Evolutionary conservation across 1,284 basidiomycete species (phyloP).

Genomic region (Singerocomus rubriflavus): DNA sequence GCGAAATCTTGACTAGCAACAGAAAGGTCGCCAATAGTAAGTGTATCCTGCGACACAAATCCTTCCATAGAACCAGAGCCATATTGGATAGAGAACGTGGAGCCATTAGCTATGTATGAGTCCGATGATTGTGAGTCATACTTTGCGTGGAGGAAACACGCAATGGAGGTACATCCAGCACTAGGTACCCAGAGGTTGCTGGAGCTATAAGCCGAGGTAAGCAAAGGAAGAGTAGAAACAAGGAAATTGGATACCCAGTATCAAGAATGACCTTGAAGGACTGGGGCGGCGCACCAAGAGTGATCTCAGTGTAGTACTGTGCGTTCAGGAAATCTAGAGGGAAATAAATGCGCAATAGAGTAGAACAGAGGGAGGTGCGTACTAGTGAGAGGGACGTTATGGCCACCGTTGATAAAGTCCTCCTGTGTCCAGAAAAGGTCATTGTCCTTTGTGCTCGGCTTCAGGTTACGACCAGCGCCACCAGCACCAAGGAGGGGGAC

Average conservation of each 20-base stretch:
- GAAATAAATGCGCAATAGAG: slow-evolving; percentile 1
- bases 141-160: slow-evolving; percentile 96
- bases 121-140: slow-evolving; percentile 86
- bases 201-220: slow-evolving; percentile 47
- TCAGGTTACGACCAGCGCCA: slow-evolving; percentile 66
- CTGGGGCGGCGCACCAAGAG: slow-evolving; percentile 80
- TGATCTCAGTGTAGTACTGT: slow-evolving; percentile 93
- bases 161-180: slow-evolving; percentile 86
- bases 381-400: slow-evolving; percentile 90
- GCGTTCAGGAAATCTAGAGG: slow-evolving; percentile 91
- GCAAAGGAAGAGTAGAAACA: neutral
- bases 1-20: slow-evolving; percentile 88
- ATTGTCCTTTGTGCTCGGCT: slow-evolving; percentile 51
- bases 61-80: slow-evolving; percentile 98
- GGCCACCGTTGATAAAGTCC: slow-evolving; percentile 71
- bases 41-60: slow-evolving; percentile 84
- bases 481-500: slow-evolving; percentile 71
- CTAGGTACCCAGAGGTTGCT: slow-evolving; percentile 96
- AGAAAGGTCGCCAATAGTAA: slow-evolving; percentile 82
- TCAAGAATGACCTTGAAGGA: slow-evolving; percentile 86
- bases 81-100: slow-evolving; percentile 91
- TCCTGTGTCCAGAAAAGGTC: slow-evolving; percentile 83
- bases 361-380: slow-evolving; percentile 32
- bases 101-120: slow-evolving; percentile 91
- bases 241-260: slow-evolving; percentile 54